phyloP scores from a whole-genome alignment of 306 rosid genomes.

The Medicago truncatula region DNA sequence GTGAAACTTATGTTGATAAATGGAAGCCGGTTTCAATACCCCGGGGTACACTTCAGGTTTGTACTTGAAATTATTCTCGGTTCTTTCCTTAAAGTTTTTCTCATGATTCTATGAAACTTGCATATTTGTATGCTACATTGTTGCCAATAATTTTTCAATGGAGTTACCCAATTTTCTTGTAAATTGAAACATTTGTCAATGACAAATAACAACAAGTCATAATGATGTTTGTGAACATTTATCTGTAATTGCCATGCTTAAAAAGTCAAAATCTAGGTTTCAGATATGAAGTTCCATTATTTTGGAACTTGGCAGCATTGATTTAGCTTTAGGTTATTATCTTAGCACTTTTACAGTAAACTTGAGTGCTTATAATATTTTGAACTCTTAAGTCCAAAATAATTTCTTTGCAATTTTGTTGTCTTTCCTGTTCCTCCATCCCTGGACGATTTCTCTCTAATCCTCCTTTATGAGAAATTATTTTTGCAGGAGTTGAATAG shows the following conservation, averaged over 20 bases:
- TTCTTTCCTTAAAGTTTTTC: constrained; percentile 11
- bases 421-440: no score
- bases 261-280: not conserved
- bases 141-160: not conserved
- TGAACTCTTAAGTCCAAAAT: not conserved
- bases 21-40: constrained; percentile 85
- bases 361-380: not conserved
- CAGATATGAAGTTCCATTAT: not conserved
- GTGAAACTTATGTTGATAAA: constrained; percentile 62
- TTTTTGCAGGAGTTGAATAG: no score
- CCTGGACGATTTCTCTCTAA: no score
- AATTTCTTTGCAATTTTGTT: no score
- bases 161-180: not conserved
- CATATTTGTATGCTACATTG: constrained; percentile 7
- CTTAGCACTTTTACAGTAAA: not conserved
- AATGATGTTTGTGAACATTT: constrained; percentile 1
- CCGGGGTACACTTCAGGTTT: constrained; percentile 99
- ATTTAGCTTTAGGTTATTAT: not conserved
- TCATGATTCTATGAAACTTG: not conserved
- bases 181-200: constrained; percentile 11
- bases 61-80: constrained; percentile 50
- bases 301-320: not conserved
- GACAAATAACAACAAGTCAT: constrained; percentile 18
- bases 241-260: not conserved
- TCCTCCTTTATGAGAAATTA: no score